Evolutionary conservation across 257 asterid species (phyloP).

Genomic region (Nicotiana otophora): DNA sequence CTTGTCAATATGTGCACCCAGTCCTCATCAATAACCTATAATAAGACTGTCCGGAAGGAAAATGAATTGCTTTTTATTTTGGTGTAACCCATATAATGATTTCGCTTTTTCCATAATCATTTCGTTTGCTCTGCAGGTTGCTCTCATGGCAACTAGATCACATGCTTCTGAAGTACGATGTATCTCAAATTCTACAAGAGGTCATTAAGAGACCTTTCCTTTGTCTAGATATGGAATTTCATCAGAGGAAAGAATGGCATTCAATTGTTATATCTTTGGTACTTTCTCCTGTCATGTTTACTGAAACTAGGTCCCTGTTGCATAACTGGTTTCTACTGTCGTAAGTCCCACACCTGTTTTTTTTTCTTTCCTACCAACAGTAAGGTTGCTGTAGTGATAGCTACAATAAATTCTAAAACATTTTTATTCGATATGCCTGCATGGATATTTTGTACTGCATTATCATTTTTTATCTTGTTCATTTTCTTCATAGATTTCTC

Average conservation of each 20-base stretch:
- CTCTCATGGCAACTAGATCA: constrained; percentile 66
- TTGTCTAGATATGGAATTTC: constrained; percentile 39
- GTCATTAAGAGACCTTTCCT: constrained; percentile 46
- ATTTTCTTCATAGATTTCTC: neutral
- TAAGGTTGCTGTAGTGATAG: neutral
- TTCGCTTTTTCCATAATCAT: neutral
- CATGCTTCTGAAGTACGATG: constrained; percentile 49
- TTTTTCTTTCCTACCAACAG: neutral
- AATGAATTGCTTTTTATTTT: neutral
- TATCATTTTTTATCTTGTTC: neutral
- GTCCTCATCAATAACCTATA: neutral
- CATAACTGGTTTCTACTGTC: constrained; percentile 66
- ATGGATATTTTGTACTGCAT: neutral
- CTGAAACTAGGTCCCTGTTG: constrained; percentile 62
- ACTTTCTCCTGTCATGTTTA: constrained; percentile 56
- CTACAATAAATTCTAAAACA: neutral
- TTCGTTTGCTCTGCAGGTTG: constrained; percentile 47
- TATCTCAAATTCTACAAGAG: constrained; percentile 53
- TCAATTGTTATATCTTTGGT: constrained; percentile 51
- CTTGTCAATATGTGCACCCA: neutral
- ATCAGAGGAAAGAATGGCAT: constrained; percentile 61
- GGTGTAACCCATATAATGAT: neutral
- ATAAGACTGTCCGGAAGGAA: neutral
- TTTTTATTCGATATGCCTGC: neutral
- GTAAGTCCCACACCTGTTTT: constrained; percentile 35